Conservation (phyloP, 352 stramenopile genomes). For the Pythium phragmiticola region DNA sequence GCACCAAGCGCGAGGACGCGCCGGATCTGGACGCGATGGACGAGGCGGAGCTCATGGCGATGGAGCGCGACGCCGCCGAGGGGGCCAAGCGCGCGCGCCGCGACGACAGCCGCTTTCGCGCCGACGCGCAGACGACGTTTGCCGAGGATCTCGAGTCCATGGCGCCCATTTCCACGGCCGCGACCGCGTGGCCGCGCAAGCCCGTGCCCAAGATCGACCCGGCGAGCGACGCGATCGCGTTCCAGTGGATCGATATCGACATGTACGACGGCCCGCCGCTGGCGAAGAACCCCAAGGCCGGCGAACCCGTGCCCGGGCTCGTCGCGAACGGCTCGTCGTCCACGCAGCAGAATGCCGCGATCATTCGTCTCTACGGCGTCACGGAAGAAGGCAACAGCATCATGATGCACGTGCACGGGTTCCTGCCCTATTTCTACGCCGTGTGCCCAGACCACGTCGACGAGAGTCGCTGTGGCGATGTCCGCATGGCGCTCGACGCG, state of each 20-base stretch:
- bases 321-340: constrained; percentile 92
- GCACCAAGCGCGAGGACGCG: constrained; percentile 25
- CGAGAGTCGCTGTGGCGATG: constrained; percentile 60
- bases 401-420: constrained; percentile 96
- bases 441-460: constrained; percentile 76
- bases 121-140: constrained; percentile 36
- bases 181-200: constrained; percentile 62
- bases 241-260: constrained; percentile 99
- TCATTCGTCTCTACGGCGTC: constrained; percentile 97
- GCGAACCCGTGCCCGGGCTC: constrained; percentile 48
- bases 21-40: constrained; percentile 17
- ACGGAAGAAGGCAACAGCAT: constrained; percentile 95
- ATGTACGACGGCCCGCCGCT: constrained; percentile 94
- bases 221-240: constrained; percentile 39
- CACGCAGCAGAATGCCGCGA: constrained; percentile 69
- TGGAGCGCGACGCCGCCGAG: constrained; percentile 19
- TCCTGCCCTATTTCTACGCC: constrained; percentile 97
- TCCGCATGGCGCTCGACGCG: constrained; percentile 64
- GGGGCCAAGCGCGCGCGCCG: constrained; percentile 22
- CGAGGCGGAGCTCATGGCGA: constrained; percentile 24
- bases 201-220: constrained; percentile 40
- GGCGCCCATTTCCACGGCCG: constrained; percentile 58
- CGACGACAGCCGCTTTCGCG: constrained; percentile 26
- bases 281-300: constrained; percentile 80
- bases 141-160: constrained; percentile 59